These are phyloP conservation scores for Jacaranda copaia DNA, from an alignment of 257 asterid genomes.

Conservation along the genomic window DNA sequence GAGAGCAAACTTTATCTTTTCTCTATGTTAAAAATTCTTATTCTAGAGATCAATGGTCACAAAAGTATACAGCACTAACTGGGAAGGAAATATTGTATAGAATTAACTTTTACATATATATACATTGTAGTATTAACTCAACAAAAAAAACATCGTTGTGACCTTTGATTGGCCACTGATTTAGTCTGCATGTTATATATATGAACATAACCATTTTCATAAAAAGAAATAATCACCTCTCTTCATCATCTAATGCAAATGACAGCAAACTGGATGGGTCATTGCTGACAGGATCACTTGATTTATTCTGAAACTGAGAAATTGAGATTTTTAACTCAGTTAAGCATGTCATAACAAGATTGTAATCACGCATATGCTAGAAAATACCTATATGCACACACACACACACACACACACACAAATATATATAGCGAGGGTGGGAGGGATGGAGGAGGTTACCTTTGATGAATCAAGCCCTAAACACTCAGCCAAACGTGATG, in stretches of 20 bases:
- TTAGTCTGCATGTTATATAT: not conserved
- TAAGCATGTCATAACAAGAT: conserved; percentile 24
- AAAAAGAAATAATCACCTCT: conserved; percentile 63
- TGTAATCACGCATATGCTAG: conserved; percentile 16
- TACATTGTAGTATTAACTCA: not conserved
- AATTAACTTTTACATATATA: conserved; percentile 15
- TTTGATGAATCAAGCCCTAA: conserved; percentile 95
- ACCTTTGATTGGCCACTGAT: not conserved
- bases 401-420: not conserved
- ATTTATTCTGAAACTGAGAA: conserved; percentile 85
- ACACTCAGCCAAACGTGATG: conserved; percentile 98
- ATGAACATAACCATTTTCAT: conserved; percentile 14
- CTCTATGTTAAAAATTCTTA: not conserved
- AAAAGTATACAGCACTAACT: not conserved
- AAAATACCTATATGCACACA: too few species aligned
- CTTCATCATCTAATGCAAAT: conserved; percentile 71
- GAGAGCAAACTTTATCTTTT: not conserved
- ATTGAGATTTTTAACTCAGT: conserved; percentile 31
- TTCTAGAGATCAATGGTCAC: not conserved
- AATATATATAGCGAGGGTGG: too few species aligned
- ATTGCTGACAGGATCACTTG: conserved; percentile 56
- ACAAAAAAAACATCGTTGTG: conserved; percentile 7
- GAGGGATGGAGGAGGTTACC: conserved; percentile 56
- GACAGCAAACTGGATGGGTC: conserved; percentile 77
- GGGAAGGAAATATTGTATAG: conserved; percentile 13